Conservation (phyloP, 2,329 filamentous ascomycete species). For the Cryphonectria carpinicola region DNA sequence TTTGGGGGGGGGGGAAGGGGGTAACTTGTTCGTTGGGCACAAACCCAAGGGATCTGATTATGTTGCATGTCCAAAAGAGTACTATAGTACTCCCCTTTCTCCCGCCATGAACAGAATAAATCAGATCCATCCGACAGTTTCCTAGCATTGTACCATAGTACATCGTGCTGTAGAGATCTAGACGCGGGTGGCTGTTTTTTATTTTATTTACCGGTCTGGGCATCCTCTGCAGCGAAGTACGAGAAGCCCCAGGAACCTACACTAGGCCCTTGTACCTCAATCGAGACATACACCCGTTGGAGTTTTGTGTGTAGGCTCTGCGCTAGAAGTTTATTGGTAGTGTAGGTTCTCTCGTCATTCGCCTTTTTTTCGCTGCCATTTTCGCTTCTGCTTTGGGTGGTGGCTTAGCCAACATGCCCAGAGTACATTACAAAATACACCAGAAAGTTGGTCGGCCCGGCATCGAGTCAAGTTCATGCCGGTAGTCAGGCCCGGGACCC, state of each 20-base stretch:
- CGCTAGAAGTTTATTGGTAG: too few relatives aligned
- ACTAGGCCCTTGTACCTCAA: not conserved
- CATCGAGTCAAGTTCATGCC: not conserved
- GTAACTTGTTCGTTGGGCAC: too few relatives aligned
- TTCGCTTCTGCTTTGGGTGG: not conserved
- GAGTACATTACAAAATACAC: not conserved
- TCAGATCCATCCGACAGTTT: too few relatives aligned
- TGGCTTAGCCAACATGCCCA: not conserved
- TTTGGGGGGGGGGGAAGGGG: too few relatives aligned
- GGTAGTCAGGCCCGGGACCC: not conserved
- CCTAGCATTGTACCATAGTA: not conserved
- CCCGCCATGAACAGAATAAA: not conserved
- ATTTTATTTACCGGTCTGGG: too few relatives aligned
- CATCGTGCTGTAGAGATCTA: not conserved
- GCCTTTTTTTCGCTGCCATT: not conserved
- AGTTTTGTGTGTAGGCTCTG: not conserved
- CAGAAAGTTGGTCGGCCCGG: not conserved
- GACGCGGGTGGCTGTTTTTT: too few relatives aligned
- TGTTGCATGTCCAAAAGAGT: too few relatives aligned
- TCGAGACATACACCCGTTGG: not conserved
- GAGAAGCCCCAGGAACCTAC: not conserved
- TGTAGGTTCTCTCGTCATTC: not conserved
- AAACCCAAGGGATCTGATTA: too few relatives aligned
- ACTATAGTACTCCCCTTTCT: too few relatives aligned
- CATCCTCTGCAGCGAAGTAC: too few relatives aligned